phyloP scores from a whole-genome alignment of 257 asterid species.

The Buddleja alternifolia region DNA sequence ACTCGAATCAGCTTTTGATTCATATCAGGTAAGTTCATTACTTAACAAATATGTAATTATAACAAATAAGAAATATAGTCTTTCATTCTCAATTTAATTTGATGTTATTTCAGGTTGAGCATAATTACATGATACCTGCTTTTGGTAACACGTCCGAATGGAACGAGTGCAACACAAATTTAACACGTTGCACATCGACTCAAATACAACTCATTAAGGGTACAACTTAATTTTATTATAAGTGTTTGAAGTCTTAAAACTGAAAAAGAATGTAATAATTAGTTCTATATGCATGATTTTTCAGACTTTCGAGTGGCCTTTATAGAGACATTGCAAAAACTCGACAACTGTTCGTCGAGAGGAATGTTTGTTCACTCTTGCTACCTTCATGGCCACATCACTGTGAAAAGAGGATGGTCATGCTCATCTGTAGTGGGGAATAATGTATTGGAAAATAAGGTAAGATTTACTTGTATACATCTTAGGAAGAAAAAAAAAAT shows the following conservation, averaged over 20 bases:
- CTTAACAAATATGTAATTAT: no score
- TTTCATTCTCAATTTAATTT: background rate
- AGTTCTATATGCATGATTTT: background rate
- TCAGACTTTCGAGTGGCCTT: conserved; percentile 30
- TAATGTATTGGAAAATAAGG: conserved; percentile 17
- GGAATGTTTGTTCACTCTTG: conserved; percentile 34
- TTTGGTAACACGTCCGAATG: conserved; percentile 6
- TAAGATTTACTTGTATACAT: background rate
- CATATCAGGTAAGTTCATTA: conserved; percentile 32
- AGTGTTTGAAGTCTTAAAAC: no score
- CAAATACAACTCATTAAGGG: conserved; percentile 4
- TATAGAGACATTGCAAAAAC: background rate
- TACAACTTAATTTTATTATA: background rate
- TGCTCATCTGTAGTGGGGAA: no score
- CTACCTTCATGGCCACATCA: conserved; percentile 18
- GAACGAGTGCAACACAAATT: conserved; percentile 8
- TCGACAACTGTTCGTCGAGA: conserved; percentile 2
- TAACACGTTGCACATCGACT: background rate
- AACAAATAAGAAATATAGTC: no score
- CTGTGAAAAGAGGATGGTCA: no score
- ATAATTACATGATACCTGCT: conserved; percentile 8
- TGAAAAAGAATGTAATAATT: no score
- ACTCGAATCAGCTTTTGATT: conserved; percentile 37
- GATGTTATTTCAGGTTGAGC: background rate
- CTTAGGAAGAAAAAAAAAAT: no score